A percentile compares a stretch with the other conserved stretches of the same genome.
Conservation (phyloP, 2,329 filamentous ascomycete species). For the Botrytis byssoidea region DNA sequence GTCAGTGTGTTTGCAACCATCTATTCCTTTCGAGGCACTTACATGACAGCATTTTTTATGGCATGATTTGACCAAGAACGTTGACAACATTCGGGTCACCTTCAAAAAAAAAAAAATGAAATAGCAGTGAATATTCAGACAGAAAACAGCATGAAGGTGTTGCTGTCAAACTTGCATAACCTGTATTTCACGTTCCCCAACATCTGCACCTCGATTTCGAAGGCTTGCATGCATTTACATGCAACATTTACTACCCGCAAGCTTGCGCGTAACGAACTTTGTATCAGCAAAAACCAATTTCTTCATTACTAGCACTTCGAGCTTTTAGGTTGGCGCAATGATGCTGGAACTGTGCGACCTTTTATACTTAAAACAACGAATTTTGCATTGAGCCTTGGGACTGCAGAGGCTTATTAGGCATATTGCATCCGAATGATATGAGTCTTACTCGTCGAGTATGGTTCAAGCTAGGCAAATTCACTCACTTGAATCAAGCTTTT, state of each 20-base stretch:
- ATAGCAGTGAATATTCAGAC: too few species aligned
- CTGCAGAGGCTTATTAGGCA: too few species aligned
- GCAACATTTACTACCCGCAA: neutral
- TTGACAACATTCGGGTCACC: rapidly evolving
- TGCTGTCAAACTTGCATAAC: neutral
- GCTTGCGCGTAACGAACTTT: neutral
- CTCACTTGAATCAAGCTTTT: too few species aligned
- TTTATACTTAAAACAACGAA: neutral
- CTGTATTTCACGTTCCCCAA: rapidly evolving
- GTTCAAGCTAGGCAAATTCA: too few species aligned
- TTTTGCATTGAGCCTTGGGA: too few species aligned
- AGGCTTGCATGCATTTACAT: neutral
- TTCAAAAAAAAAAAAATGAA: neutral
- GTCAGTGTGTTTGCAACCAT: neutral
- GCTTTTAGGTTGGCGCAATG: neutral
- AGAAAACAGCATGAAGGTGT: rapidly evolving
- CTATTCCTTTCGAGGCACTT: neutral
- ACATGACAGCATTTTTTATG: neutral
- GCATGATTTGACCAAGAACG: rapidly evolving
- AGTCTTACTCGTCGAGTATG: rapidly evolving
- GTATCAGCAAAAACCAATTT: neutral
- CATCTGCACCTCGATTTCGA: neutral
- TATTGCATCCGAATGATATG: too few species aligned
- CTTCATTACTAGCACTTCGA: rapidly evolving
- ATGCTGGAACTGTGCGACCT: neutral